Evolutionary conservation across 371 early-diverging fungal genomes (phyloP).

Genomic region (Circinella umbellata): DNA sequence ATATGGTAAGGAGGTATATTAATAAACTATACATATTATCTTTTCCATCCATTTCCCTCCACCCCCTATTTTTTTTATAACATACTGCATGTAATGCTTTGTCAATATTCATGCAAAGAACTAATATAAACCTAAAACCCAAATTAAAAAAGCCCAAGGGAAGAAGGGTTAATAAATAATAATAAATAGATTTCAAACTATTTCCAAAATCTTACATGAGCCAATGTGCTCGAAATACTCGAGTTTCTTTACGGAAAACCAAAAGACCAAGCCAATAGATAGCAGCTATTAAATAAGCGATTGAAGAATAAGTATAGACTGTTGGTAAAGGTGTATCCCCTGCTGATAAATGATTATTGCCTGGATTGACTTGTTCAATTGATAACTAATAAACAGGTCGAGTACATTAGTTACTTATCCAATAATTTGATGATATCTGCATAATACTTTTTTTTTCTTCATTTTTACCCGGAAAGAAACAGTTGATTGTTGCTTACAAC

Average conservation of each 20-base stretch:
- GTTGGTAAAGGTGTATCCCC: constrained; percentile 59
- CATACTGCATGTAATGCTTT: constrained; percentile 59
- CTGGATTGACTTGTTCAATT: constrained; percentile 53
- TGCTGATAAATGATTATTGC: constrained; percentile 55
- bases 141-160: not conserved
- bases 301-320: constrained; percentile 45
- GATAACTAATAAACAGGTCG: constrained; percentile 35
- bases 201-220: constrained; percentile 43
- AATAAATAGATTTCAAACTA: not conserved
- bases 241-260: constrained; percentile 40
- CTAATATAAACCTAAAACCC: constrained; percentile 44
- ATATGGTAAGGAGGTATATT: not conserved
- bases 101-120: constrained; percentile 52
- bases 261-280: constrained; percentile 42
- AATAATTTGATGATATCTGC: no score
- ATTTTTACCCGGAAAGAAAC: constrained; percentile 44
- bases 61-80: not conserved
- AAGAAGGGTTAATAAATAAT: no score
- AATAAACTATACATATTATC: not conserved
- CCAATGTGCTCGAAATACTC: constrained; percentile 59
- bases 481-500: constrained; percentile 42
- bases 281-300: constrained; percentile 41
- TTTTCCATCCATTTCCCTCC: not conserved
- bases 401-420: not conserved
- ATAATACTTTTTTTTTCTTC: not conserved